Evolutionary conservation across 176 grass and related monocot genomes (phyloP), one percentile per base, ranked within the genome.

Genomic region (Secale cereale): DNA sequence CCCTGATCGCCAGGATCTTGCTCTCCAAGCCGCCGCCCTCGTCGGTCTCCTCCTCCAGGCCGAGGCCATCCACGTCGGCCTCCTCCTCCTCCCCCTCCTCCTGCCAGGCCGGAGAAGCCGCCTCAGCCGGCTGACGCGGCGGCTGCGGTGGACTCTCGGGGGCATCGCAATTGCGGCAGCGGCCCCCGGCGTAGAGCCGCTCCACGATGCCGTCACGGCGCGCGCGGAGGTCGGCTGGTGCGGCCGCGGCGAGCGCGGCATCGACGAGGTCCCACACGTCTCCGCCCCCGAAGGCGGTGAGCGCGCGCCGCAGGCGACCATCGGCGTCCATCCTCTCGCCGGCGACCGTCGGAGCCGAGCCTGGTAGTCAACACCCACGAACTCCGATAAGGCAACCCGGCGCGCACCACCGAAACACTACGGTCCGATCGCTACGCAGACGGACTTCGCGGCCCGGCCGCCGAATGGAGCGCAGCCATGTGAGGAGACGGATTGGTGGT

Each of bases 181-280:
- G 76, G 16, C 40, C 62, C 3, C 72, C 70, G 1, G 88, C 41
- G 62, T 93, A 94, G 33, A 98, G 90, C 31, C 85, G 80, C 76
- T 93, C 81, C 23, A 98, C 89, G 85, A 98, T 94, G 32, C 86
- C 86, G 85, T 94, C 95, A 27, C 95, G 87, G 68, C 91, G 92
- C 25, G 80, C 77, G 35, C 85, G 92, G 14, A 98, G 90, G 82
- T 98, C 95, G 22, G 22, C 81, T 59, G 83, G 78, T 33, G 80
- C 85, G 10, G 87, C 95, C 8, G 83, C 59, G 54, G 81, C 57
- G 40, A 97, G 84, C 27, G 87, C 95, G 27, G 92, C 77, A 54
- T 98, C 89, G 65, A 98, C 88, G 73, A 98, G 82, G 16, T 69
- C 72, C 95, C 92, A 98, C 29, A 98, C 78, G 80, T 93, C 95